Base-by-base conservation (phyloP, 805 yeast genomes). In the Brettanomyces anomalus region DNA sequence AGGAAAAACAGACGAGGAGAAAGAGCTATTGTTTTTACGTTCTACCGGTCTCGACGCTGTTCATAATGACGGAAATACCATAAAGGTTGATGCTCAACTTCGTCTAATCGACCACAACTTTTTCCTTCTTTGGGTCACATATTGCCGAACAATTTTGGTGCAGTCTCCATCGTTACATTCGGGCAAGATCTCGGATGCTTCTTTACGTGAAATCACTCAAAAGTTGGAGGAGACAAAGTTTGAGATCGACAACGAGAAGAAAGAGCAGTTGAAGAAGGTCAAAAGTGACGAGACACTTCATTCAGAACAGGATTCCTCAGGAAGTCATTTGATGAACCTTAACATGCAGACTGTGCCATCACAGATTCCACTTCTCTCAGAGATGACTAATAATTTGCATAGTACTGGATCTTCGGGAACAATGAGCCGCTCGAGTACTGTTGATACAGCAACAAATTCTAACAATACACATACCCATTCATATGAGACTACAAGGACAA, bases 51-150 rank as follows among this genome's bases (percentile, higher is more conserved):
- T 87, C 8, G 67, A 69, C 45, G 96, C 84, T 10, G 53, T 64
- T 3, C 95, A 86, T 55, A 56, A 76, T 21, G 89, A 84, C 61
- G 95, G 95, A 0, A 67, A 75, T 19, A 41, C 51, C 3, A 64
- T 88, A 21, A 72, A 71, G 43, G 71, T 89, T 33, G 97, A 89
- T 62, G 76, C 85, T 13, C 97, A 89, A 60, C 57, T 90, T 40
- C 70, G 96, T 44, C 85, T 85, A 3, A 67, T 85, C 26, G 71
- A 76, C 17, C 54, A 66, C 13, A 78, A 75, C 16, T 68, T 79
- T 6, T 71, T 73, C 41, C 78, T 85, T 3, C 61, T 89, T 17
- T 90, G 97, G 97, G 72, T 90, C 10, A 86, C 96, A 0, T 88
- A 85, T 57, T 81, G 90, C 1, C 77, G 90, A 52, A 55, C 61